Base-by-base conservation (phyloP, 2,329 filamentous ascomycete genomes). In the Mollisiaceae sp. region DNA sequence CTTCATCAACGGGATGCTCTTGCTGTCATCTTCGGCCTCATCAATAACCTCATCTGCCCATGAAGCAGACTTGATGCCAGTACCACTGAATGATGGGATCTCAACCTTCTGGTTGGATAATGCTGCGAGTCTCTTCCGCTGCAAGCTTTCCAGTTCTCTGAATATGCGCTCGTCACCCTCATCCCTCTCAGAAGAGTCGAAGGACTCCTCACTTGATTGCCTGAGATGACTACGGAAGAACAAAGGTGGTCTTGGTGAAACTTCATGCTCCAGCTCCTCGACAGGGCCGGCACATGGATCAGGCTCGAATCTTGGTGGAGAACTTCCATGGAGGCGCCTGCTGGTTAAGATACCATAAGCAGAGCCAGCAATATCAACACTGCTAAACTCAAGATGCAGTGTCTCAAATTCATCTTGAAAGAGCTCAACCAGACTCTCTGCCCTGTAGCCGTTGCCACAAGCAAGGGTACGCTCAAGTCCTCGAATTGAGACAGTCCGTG, bases 31-130 rank as follows among this genome's bases (percentile, higher is more conserved):
- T 20, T 56, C 52, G 22, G 61, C 22, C 43, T 67, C 68, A 15
- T 62, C 67, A 22, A 68, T 68, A 52, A 67, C 66, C 39, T 74
- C 72, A 64, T 74, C 72, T 0, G 70, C 72, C 71, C 72, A 73
- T 47, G 57, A 65, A 27, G 63, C 45, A 18, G 63, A 50, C 56
- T 60, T 60, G 15, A 72, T 32, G 4, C 56, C 62, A 4, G 38
- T 52, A 6, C 66, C 72, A 15, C 56, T 65, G 20, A 68, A 68
- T 20, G 38, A 56, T 4, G 70, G 71, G 36, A 74, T 70, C 0
- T 61, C 63, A 39, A 71, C 65, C 22, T 67, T 67, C 47, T 68
- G 66, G 20, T 66, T 69, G 18, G 39, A 24, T 0, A 69, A 59
- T 14, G 65, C 65, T 47, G 66, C 65, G 14, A 72, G 39, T 41